Evolutionary conservation across 1,284 basidiomycete genomes (phyloP), one percentile per base, ranked within the genome.

Genomic region (Boletellus deceptivus): DNA sequence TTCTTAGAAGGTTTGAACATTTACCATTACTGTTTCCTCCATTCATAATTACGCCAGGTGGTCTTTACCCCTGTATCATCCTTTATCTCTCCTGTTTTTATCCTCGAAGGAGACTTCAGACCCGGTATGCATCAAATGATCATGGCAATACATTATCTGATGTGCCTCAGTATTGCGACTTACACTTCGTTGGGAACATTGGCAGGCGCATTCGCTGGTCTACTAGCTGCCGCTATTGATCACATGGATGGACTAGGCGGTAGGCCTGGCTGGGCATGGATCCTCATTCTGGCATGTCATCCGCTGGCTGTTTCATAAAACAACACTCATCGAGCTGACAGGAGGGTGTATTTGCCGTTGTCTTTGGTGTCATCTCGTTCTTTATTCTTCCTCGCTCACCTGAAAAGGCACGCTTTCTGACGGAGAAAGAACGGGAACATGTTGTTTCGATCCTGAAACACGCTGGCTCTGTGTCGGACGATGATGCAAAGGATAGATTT

Each of bases 81-180:
- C 69, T 86, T 3, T 86, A 83, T 60, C 73, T 78, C 25, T 83
- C 74, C 1, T 75, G 65, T 51, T 79, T 86, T 70, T 84, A 82
- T 65, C 76, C 83, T 43, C 71, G 84, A 38, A 66, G 78, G 58
- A 71, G 69, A 61, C 67, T 86, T 37, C 79, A 86, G 54, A 64
- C 79, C 58, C 75, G 80, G 77, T 79, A 61, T 40, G 72, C 56
- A 27, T 35, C 3, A 24, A 29, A 8, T 43, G 8, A 42, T 1
- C 11, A 1, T 29, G 7, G 8, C 2, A 4, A 3, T 9, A 5
- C 20, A 31, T 40, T 14, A 36, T 45, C 24, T 50, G 8, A 57
- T 7, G 6, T 29, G 33, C 4, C 6, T 29, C 36, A 82, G 79
- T 44, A 70, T 80, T 39, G 73, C 79, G 5, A 59, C 74, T 7